phyloP scores from a whole-genome alignment of 768 basidiomycete species.

The Rhodotorula babjevae region DNA sequence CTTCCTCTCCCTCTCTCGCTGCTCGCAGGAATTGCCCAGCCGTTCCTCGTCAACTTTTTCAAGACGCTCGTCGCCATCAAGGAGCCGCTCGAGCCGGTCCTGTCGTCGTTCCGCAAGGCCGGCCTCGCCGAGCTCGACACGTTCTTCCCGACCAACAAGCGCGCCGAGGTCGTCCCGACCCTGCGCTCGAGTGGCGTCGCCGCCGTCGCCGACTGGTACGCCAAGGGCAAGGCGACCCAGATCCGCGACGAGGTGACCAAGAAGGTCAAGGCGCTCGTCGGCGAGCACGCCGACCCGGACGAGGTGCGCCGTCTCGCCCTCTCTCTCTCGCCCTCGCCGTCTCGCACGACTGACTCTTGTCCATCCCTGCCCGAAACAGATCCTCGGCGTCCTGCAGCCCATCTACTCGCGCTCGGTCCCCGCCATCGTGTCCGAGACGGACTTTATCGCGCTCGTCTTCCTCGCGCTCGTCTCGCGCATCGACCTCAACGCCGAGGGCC shows the following conservation, averaged over 20 bases:
- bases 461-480: slow-evolving; percentile 76
- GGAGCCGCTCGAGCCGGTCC: slow-evolving; percentile 85
- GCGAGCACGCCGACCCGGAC: slow-evolving; percentile 51
- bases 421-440: slow-evolving; percentile 66
- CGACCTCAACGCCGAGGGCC: slow-evolving; percentile 12
- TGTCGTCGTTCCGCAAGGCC: slow-evolving; percentile 71
- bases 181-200: slow-evolving; percentile 75
- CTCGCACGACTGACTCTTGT: not conserved
- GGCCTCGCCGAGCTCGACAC: slow-evolving; percentile 76
- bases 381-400: slow-evolving; percentile 65
- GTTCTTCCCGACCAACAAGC: slow-evolving; percentile 82
- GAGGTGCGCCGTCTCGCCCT: slow-evolving; percentile 52
- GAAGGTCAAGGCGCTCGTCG: slow-evolving; percentile 65
- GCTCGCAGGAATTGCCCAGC: slow-evolving; percentile 65
- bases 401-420: slow-evolving; percentile 61
- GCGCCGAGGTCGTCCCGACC: slow-evolving; percentile 72
- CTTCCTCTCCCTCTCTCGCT: not conserved
- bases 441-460: slow-evolving; percentile 82
- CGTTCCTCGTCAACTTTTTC: slow-evolving; percentile 71
- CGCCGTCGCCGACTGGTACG: slow-evolving; percentile 90
- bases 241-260: slow-evolving; percentile 66
- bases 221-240: slow-evolving; percentile 77
- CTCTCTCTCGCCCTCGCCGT: not conserved
- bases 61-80: slow-evolving; percentile 67
- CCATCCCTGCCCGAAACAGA: slow-evolving; percentile 50